These are phyloP conservation scores for Spirogloea muscicola DNA, from an alignment of 139 green algal genomes.

Conservation along the genomic window DNA sequence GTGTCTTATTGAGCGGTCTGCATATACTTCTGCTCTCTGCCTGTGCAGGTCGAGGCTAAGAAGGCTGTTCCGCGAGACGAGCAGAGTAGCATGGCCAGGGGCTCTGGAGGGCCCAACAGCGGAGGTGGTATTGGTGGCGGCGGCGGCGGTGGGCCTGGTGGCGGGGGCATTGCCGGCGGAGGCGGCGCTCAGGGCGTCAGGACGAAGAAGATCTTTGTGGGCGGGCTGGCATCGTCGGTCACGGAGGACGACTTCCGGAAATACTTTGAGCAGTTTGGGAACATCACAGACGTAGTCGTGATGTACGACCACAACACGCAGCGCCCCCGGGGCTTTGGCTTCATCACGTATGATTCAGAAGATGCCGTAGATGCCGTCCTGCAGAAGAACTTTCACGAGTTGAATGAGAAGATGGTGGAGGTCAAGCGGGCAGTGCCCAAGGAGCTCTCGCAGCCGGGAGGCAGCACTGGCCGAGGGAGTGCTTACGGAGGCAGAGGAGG, in stretches of 20 bases:
- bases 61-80: slow-evolving; percentile 87
- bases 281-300: slow-evolving; percentile 77
- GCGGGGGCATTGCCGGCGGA: not conserved
- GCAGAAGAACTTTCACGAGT: slow-evolving; percentile 74
- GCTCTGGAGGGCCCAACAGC: too few relatives aligned
- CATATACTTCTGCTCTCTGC: too few relatives aligned
- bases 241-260: slow-evolving; percentile 63
- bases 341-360: slow-evolving; percentile 86
- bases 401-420: slow-evolving; percentile 77
- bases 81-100: slow-evolving; percentile 1
- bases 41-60: slow-evolving; percentile 87
- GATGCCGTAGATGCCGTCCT: slow-evolving; percentile 74
- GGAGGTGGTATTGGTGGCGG: slow-evolving; percentile 6
- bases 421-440: slow-evolving; percentile 23
- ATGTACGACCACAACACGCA: slow-evolving; percentile 93
- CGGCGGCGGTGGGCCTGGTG: not conserved
- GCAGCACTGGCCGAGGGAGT: not conserved
- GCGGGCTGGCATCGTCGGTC: slow-evolving; percentile 77
- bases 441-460: not conserved
- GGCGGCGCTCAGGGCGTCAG: not conserved
- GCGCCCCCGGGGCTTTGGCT: slow-evolving; percentile 87
- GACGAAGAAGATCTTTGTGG: slow-evolving; percentile 95
- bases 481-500: not conserved
- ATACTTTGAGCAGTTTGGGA: slow-evolving; percentile 81
- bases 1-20: too few relatives aligned